Conservation (phyloP, 164 flowering plant genomes). For the Hamamelis virginiana region DNA sequence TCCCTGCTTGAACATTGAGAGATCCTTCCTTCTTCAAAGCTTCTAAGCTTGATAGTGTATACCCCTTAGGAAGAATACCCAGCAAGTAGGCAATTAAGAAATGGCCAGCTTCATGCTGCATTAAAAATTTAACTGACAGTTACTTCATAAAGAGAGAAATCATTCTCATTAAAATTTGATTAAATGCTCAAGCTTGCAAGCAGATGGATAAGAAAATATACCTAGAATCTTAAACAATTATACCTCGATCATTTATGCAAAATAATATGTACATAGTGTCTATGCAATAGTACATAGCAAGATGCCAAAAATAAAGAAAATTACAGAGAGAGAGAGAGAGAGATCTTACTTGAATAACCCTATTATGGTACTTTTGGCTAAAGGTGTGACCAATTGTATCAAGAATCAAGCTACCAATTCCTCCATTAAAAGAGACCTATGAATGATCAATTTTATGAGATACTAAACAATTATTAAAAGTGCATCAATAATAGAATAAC, state of each 20-base stretch:
- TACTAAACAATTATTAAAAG: too few species aligned
- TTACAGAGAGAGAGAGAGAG: neutral
- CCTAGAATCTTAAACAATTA: too few species aligned
- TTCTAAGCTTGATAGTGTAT: constrained; percentile 74
- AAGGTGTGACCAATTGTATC: constrained; percentile 80
- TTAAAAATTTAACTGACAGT: neutral
- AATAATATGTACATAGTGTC: too few species aligned
- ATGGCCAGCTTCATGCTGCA: constrained; percentile 98
- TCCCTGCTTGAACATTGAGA: constrained; percentile 94
- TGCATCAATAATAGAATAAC: too few species aligned
- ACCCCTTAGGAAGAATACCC: constrained; percentile 87
- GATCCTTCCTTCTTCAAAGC: constrained; percentile 83
- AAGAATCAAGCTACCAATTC: constrained; percentile 67
- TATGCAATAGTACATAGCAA: neutral
- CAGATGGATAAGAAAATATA: too few species aligned
- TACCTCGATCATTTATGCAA: too few species aligned
- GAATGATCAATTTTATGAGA: constrained; percentile 2
- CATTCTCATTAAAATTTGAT: neutral
- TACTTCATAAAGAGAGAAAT: neutral
- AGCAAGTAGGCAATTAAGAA: constrained; percentile 89
- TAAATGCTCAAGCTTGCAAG: too few species aligned
- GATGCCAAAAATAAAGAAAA: neutral
- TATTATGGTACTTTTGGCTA: constrained; percentile 70
- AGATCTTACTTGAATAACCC: constrained; percentile 73
- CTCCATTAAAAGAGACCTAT: constrained; percentile 75